Evolutionary conservation across 257 asterid genomes (phyloP).

Genomic region (Fraxinus americana): DNA sequence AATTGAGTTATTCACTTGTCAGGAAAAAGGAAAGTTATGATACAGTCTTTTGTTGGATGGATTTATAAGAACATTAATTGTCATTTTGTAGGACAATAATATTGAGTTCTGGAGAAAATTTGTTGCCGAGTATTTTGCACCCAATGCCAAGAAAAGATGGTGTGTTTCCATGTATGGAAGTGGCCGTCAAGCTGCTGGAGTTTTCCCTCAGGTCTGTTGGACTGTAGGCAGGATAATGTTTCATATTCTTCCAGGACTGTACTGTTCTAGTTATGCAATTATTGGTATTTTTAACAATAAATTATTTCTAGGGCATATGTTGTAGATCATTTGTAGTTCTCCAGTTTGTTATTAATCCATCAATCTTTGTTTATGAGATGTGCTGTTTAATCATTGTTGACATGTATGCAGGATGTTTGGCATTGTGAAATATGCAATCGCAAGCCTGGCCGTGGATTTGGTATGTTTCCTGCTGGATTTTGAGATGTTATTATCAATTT

Average conservation of each 20-base stretch:
- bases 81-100: slow-evolving; percentile 72
- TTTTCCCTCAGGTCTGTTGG: slow-evolving; percentile 85
- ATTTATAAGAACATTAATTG: slow-evolving; percentile 3
- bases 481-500: background rate
- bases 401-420: slow-evolving; percentile 85
- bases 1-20: slow-evolving; percentile 3
- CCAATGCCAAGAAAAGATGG: slow-evolving; percentile 97
- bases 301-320: background rate
- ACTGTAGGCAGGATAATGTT: slow-evolving; percentile 15
- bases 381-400: slow-evolving; percentile 1
- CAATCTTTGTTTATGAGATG: background rate
- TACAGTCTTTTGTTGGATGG: background rate
- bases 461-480: slow-evolving; percentile 43
- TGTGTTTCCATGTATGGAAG: slow-evolving; percentile 98
- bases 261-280: slow-evolving; percentile 24
- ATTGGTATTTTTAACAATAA: background rate
- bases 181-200: slow-evolving; percentile 94
- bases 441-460: slow-evolving; percentile 99
- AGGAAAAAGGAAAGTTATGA: background rate
- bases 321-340: background rate
- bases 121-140: slow-evolving; percentile 85
- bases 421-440: slow-evolving; percentile 97
- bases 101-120: slow-evolving; percentile 94
- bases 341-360: slow-evolving; percentile 4
- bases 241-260: slow-evolving; percentile 15